A percentile compares a stretch with the other conserved stretches of the same genome.
These are phyloP conservation scores for Umbelopsis isabellina DNA, from an alignment of 192 early-diverging fungal genomes.

Conservation along the genomic window DNA sequence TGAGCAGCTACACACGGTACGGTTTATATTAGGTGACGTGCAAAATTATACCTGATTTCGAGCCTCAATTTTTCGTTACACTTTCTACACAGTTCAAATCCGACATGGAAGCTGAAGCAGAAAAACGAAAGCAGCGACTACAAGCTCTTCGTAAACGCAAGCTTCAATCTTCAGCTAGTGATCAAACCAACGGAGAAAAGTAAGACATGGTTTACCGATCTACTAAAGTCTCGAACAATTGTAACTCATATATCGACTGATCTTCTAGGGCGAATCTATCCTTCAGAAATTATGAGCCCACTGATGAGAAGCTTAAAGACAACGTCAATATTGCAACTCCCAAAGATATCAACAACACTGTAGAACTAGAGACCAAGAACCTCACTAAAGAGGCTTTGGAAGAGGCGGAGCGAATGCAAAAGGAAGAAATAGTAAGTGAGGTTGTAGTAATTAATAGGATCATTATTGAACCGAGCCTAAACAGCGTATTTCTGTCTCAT, in stretches of 20 bases:
- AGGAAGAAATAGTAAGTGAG: slow-evolving; percentile 64
- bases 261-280: slow-evolving; percentile 29
- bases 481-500: background rate
- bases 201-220: slow-evolving; percentile 12
- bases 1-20: background rate
- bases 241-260: slow-evolving; percentile 17
- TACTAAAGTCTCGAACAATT: background rate
- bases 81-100: background rate
- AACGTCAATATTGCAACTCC: slow-evolving; percentile 49
- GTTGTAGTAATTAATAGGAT: background rate
- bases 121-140: slow-evolving; percentile 69
- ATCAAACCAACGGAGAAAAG: slow-evolving; percentile 32
- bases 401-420: slow-evolving; percentile 58
- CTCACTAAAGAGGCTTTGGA: slow-evolving; percentile 54
- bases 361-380: slow-evolving; percentile 57
- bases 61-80: background rate
- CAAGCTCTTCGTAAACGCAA: slow-evolving; percentile 64
- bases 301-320: slow-evolving; percentile 47
- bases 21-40: background rate
- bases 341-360: slow-evolving; percentile 50
- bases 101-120: slow-evolving; percentile 62
- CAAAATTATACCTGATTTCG: background rate
- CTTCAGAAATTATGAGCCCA: slow-evolving; percentile 61
- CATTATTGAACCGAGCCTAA: background rate
- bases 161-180: slow-evolving; percentile 30